Conservation (phyloP, 2,329 filamentous ascomycete species). For the Colletotrichum shisoi region DNA sequence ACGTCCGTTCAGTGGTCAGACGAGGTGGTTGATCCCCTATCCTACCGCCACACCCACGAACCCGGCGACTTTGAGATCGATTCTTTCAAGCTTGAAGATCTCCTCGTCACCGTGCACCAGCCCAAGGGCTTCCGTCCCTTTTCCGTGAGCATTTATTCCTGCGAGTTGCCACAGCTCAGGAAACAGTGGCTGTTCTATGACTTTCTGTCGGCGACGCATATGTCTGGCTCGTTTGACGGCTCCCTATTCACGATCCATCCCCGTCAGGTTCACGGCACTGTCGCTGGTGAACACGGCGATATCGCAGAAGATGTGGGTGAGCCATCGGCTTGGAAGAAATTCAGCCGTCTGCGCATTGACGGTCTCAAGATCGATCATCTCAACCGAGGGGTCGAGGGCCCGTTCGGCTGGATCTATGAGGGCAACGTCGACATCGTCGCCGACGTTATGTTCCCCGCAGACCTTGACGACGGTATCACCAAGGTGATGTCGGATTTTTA, state of each 20-base stretch:
- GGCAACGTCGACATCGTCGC: slow-evolving; percentile 96
- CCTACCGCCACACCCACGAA: slow-evolving; percentile 85
- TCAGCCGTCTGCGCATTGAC: slow-evolving; percentile 90
- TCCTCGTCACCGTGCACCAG: slow-evolving; percentile 90
- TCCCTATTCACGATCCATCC: slow-evolving; percentile 98
- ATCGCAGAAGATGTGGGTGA: slow-evolving; percentile 68
- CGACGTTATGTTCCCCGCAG: slow-evolving; percentile 91
- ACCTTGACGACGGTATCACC: slow-evolving; percentile 84
- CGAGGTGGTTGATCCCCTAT: slow-evolving; percentile 78
- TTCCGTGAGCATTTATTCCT: slow-evolving; percentile 93
- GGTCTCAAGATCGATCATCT: slow-evolving; percentile 94
- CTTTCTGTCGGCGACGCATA: slow-evolving; percentile 91
- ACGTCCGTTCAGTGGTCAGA: slow-evolving; percentile 79
- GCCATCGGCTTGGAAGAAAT: slow-evolving; percentile 88
- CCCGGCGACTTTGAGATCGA: slow-evolving; percentile 97
- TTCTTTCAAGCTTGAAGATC: slow-evolving; percentile 93
- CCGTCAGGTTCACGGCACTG: slow-evolving; percentile 83
- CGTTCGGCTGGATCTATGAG: slow-evolving; percentile 97
- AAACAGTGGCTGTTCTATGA: slow-evolving; percentile 99
- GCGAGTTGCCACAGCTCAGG: slow-evolving; percentile 87
- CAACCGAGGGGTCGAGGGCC: slow-evolving; percentile 89
- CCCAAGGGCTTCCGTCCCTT: slow-evolving; percentile 92
- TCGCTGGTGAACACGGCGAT: slow-evolving; percentile 67
- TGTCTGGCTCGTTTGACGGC: slow-evolving; percentile 94
- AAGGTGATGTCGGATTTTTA: slow-evolving; percentile 98